Conservation (phyloP, 768 basidiomycete species). For the Scleroderma citrinum region DNA sequence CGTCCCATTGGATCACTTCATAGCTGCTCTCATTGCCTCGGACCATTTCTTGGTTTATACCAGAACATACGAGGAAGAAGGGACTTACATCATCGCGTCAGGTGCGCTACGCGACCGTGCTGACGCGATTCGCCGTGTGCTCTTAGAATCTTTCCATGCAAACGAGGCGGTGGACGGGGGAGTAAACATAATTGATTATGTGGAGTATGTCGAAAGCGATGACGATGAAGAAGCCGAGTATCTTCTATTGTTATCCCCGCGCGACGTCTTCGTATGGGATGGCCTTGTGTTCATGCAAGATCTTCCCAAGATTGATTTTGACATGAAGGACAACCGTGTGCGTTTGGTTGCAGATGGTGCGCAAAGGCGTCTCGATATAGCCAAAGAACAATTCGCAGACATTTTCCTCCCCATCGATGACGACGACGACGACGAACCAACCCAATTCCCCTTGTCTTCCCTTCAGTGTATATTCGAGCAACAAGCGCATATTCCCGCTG, state of each 20-base stretch:
- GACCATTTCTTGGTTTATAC: conserved; percentile 96
- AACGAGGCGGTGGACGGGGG: conserved; percentile 54
- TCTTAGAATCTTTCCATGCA: conserved; percentile 81
- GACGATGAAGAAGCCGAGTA: conserved; percentile 63
- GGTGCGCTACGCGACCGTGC: conserved; percentile 69
- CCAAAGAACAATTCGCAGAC: conserved; percentile 73
- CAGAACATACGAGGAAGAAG: conserved; percentile 78
- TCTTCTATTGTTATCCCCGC: conserved; percentile 80
- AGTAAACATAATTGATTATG: conserved; percentile 37
- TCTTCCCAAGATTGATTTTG: conserved; percentile 72
- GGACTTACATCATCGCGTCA: conserved; percentile 85
- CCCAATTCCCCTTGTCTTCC: conserved; percentile 37
- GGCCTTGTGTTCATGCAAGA: conserved; percentile 78
- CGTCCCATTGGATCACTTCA: conserved; percentile 70
- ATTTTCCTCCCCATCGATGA: conserved; percentile 50
- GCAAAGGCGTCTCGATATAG: conserved; percentile 61
- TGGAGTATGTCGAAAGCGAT: conserved; percentile 40
- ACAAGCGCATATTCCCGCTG: conserved; percentile 85
- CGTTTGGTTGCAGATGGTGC: conserved; percentile 90
- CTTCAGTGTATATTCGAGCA: conserved; percentile 61
- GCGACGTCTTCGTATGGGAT: conserved; percentile 85
- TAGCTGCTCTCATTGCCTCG: conserved; percentile 69
- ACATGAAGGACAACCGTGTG: conserved; percentile 82
- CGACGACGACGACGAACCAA: conserved; percentile 56
- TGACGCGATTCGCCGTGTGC: conserved; percentile 69